Conservation (phyloP, 2,329 filamentous ascomycete species). For the Sphaerulina musiva region DNA sequence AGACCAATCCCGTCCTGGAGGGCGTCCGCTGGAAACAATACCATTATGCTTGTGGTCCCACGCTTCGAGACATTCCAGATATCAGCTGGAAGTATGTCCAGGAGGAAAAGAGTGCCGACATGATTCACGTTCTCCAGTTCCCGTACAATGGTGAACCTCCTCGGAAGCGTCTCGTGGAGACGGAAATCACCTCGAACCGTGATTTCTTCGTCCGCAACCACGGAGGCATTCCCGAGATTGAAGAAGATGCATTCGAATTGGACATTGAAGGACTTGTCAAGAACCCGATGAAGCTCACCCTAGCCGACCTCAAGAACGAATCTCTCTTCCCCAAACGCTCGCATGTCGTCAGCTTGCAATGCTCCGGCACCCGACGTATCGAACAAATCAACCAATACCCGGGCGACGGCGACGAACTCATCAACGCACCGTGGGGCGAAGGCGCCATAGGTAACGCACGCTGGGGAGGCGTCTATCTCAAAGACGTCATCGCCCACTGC, state of each 20-base stretch:
- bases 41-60: slow-evolving; percentile 40
- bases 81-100: slow-evolving; percentile 44
- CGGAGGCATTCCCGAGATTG: slow-evolving; percentile 62
- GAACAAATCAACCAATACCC: slow-evolving; percentile 62
- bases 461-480: slow-evolving; percentile 52
- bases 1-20: slow-evolving; percentile 41
- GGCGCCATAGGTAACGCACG: slow-evolving; percentile 56
- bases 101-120: slow-evolving; percentile 42
- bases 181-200: slow-evolving; percentile 52
- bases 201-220: slow-evolving; percentile 67
- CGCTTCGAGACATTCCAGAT: slow-evolving; percentile 45
- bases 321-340: slow-evolving; percentile 52
- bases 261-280: slow-evolving; percentile 56
- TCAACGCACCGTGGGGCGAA: slow-evolving; percentile 47
- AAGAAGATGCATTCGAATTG: slow-evolving; percentile 49
- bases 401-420: slow-evolving; percentile 52
- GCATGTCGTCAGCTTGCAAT: slow-evolving; percentile 59
- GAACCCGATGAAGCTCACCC: slow-evolving; percentile 50
- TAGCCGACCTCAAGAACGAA: slow-evolving; percentile 57
- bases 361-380: slow-evolving; percentile 61
- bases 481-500: slow-evolving; percentile 57
- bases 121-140: slow-evolving; percentile 45
- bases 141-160: slow-evolving; percentile 45
- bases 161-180: slow-evolving; percentile 7
- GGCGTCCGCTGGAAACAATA: slow-evolving; percentile 45